These are phyloP conservation scores for Suillus discolor DNA, from an alignment of 768 basidiomycete species.

Conservation along the genomic window DNA sequence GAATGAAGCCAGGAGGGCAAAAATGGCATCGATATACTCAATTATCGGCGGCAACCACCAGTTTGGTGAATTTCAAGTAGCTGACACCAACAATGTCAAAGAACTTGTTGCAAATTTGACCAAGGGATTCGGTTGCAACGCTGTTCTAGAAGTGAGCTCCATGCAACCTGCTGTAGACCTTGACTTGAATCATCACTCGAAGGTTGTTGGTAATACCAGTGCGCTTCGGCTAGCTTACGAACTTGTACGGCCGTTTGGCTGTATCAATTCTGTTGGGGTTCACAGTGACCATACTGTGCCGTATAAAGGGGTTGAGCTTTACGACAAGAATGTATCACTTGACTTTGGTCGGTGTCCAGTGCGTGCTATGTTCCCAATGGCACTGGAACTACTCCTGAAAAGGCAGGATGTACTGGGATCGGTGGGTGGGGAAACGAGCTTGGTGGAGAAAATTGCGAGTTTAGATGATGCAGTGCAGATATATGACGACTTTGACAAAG, in stretches of 20 bases:
- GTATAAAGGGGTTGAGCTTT: conserved; percentile 57
- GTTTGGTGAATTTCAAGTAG: conserved; percentile 50
- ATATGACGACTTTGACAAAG: conserved; percentile 73
- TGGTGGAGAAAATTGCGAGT: conserved; percentile 70
- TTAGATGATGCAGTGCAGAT: conserved; percentile 57
- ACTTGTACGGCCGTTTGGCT: conserved; percentile 75
- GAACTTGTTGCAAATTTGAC: conserved; percentile 54
- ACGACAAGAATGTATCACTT: conserved; percentile 78
- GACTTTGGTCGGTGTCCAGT: conserved; percentile 86
- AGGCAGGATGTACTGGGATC: conserved; percentile 75
- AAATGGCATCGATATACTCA: conserved; percentile 59
- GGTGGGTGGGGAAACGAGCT: conserved; percentile 60
- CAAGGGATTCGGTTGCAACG: conserved; percentile 58
- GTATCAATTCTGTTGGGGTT: conserved; percentile 74
- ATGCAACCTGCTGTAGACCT: not conserved
- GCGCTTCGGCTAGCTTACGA: conserved; percentile 69
- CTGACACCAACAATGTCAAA: conserved; percentile 55
- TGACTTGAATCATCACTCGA: not conserved
- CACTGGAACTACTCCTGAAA: conserved; percentile 67
- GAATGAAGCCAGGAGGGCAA: conserved; percentile 54
- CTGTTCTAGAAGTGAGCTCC: conserved; percentile 62
- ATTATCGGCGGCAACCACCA: conserved; percentile 46
- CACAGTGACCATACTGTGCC: conserved; percentile 59
- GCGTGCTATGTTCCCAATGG: conserved; percentile 73
- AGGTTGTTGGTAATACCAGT: conserved; percentile 73